Conservation (phyloP, 108 stramenopile genomes). For the Conticribra weissflogii region DNA sequence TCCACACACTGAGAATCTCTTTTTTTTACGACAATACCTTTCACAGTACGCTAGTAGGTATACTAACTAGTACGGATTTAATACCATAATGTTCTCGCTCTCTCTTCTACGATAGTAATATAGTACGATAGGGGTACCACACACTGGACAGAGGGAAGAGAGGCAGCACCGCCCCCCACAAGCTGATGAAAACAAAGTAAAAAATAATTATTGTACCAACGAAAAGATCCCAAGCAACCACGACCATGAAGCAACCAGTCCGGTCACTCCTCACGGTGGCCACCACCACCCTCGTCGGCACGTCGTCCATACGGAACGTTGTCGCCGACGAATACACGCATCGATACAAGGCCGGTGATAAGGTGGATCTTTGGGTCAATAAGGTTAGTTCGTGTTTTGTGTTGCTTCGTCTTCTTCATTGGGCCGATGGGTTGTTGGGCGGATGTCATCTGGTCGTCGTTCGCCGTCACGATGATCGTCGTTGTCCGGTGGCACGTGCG, state of each 20-base stretch:
- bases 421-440: neutral
- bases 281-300: neutral
- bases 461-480: no score
- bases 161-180: no score
- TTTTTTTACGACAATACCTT: neutral
- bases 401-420: neutral
- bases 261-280: slow-evolving; percentile 1
- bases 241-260: neutral
- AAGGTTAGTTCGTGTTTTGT: slow-evolving; percentile 62
- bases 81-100: no score
- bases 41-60: no score
- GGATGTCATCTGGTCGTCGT: no score
- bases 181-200: no score
- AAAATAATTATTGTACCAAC: no score
- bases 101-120: no score
- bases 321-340: slow-evolving; percentile 56
- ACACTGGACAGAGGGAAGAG: no score
- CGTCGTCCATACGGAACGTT: neutral
- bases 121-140: no score
- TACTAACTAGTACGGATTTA: no score
- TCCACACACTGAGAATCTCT: neutral
- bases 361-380: slow-evolving; percentile 96
- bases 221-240: neutral
- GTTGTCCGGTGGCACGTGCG: no score
- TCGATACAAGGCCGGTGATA: slow-evolving; percentile 78